Conservation (phyloP, 2,329 filamentous ascomycete species). For the Fusarium burgessii region DNA sequence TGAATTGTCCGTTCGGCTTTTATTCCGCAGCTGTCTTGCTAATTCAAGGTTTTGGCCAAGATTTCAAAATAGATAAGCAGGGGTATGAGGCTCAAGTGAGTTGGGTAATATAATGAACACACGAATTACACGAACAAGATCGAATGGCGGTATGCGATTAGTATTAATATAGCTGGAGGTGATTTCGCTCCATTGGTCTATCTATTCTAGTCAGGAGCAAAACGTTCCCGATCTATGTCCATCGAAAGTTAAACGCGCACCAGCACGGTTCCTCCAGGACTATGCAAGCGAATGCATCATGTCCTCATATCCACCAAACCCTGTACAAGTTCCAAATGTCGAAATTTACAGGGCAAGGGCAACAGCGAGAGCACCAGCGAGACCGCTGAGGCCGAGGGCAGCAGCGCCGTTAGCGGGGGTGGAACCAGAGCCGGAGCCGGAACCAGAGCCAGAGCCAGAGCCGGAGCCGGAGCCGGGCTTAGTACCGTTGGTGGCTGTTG, state of each 20-base stretch:
- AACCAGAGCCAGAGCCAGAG: slow-evolving; percentile 24
- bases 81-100: neutral
- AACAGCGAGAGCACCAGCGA: slow-evolving; percentile 41
- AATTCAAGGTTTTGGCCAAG: neutral
- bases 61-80: neutral
- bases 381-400: slow-evolving; percentile 37
- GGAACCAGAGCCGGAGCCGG: slow-evolving; percentile 8
- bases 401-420: slow-evolving; percentile 37
- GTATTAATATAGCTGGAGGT: slow-evolving; percentile 45
- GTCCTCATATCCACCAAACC: slow-evolving; percentile 26
- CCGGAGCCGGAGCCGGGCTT: slow-evolving; percentile 26
- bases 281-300: slow-evolving; percentile 1
- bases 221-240: slow-evolving; percentile 34
- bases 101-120: neutral
- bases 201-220: slow-evolving; percentile 35
- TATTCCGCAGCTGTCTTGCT: neutral
- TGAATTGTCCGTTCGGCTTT: neutral
- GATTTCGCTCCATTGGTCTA: slow-evolving; percentile 38
- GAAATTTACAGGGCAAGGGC: slow-evolving; percentile 44
- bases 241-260: slow-evolving; percentile 43
- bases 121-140: neutral
- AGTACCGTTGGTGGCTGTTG: slow-evolving; percentile 34
- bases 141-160: slow-evolving; percentile 41
- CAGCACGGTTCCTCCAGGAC: slow-evolving; percentile 38
- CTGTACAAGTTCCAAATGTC: neutral